Evolutionary conservation across 345 rosid genomes (phyloP).

Genomic region (Sonneratia caseolaris): DNA sequence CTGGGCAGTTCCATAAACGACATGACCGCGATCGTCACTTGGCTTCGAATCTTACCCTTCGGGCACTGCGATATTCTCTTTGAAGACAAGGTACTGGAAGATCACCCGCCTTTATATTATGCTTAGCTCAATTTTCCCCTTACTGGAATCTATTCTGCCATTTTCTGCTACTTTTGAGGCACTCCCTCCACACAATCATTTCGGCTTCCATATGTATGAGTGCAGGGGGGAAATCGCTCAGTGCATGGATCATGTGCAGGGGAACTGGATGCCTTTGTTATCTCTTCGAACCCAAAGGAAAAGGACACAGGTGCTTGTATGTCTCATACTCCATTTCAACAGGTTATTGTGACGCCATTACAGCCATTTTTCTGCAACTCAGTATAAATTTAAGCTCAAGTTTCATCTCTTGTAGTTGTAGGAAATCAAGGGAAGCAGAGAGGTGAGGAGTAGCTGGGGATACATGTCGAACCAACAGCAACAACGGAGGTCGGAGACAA

Average conservation of each 20-base stretch:
- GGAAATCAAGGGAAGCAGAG: no score
- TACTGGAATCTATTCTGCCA: no score
- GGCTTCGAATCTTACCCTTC: background rate
- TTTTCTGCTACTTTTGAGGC: no score
- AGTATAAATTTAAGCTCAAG: background rate
- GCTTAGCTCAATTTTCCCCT: background rate
- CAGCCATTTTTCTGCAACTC: background rate
- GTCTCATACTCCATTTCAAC: constrained; percentile 16
- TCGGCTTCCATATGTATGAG: background rate
- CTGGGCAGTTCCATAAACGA: no score
- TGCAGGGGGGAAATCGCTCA: no score
- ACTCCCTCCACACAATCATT: no score
- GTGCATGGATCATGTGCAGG: background rate
- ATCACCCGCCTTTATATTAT: background rate
- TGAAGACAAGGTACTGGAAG: background rate
- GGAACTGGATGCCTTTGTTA: background rate
- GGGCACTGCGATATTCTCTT: background rate
- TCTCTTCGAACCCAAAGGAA: no score
- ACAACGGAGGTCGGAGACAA: no score
- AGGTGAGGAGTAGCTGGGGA: constrained; percentile 12
- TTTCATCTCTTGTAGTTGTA: no score
- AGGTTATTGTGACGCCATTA: background rate
- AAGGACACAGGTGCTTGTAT: background rate
- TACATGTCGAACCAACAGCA: constrained; percentile 2
- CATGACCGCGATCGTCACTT: background rate